Evolutionary conservation across 345 rosid genomes (phyloP), one percentile per base, ranked within the genome.

Genomic region (Geranium brycei): DNA sequence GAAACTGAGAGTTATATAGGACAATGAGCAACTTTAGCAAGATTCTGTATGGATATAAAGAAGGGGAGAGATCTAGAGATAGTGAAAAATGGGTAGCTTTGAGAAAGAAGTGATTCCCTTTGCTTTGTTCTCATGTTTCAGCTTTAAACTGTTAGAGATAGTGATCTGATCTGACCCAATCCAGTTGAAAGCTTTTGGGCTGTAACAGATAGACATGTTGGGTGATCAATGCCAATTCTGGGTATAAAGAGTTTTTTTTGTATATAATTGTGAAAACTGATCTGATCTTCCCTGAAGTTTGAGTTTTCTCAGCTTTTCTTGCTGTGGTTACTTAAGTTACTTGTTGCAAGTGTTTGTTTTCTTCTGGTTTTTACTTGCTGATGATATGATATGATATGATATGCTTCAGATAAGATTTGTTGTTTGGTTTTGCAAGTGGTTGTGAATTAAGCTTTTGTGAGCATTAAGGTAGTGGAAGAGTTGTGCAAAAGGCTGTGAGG

Each of bases 91-190:
- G 59, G 17, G 58, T 60, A 51, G 7, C 58, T 53, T 51, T 19
- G 6, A 53, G n/a, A 60, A 66, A 60, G 19, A 51, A 30, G 16
- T 41, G 64, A 67, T 53, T 61, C 65, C 59, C 17, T 13, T 58
- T 67, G 31, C 70, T 60, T 28, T n/a, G n/a, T 61, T 23, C 41
- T 17, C 7, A 58, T 47, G 23, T 13, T 19, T 31, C 23, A 62
- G 3, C 65, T 68, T 68, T 56, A 4, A 18, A 56, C 57, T 61
- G 65, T 57, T 32, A 35, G 18, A 14, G 65, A 55, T 8, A 18
- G 15, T 47, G 31, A 61, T 61, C 65, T 31, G 59, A 28, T 60
- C 59, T 16, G 13, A 51, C 12, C 59, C 61, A 61, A 30, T 51
- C 55, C 56, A 16, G n/a, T 31, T 51, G 32, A 60, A 61, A 0